Percentiles rank a stretch among this genome's conserved stretches.
These are phyloP conservation scores for Blastocystis sp. DNA, from an alignment of 352 stramenopile genomes.

Conservation along the genomic window DNA sequence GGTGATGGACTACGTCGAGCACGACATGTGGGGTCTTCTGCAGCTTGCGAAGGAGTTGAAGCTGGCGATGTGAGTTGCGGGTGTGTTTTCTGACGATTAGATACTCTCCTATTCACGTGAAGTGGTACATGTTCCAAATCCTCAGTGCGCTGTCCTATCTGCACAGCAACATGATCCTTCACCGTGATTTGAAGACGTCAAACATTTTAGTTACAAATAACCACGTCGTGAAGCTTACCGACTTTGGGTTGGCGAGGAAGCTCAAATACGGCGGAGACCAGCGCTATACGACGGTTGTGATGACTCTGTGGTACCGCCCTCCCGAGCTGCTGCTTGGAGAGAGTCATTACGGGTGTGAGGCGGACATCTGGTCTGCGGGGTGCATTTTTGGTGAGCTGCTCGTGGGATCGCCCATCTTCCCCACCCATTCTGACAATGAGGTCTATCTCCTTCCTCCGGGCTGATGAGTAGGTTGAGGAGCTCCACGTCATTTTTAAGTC, in stretches of 20 bases:
- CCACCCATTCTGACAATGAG: constrained; percentile 46
- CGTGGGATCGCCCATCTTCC: constrained; percentile 33
- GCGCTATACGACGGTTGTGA: constrained; percentile 51
- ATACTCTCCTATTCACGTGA: constrained; percentile 52
- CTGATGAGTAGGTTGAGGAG: constrained; percentile 31
- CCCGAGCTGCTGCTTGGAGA: constrained; percentile 61
- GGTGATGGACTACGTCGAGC: constrained; percentile 68
- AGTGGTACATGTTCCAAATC: constrained; percentile 66
- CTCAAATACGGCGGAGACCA: constrained; percentile 71
- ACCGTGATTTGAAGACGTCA: constrained; percentile 65
- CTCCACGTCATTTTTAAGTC: constrained; percentile 42
- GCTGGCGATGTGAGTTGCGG: constrained; percentile 12
- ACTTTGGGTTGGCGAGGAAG: constrained; percentile 61
- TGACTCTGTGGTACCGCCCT: constrained; percentile 68
- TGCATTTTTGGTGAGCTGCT: constrained; percentile 82
- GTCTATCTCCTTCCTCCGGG: not conserved
- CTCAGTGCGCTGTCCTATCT: constrained; percentile 56
- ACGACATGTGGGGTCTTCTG: constrained; percentile 67
- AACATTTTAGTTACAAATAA: constrained; percentile 74
- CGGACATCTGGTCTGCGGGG: constrained; percentile 86
- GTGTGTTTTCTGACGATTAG: not conserved
- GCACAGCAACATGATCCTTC: constrained; percentile 66
- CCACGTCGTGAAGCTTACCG: constrained; percentile 49
- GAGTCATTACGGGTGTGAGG: constrained; percentile 70
- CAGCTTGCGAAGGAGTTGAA: constrained; percentile 41